These are phyloP conservation scores for Draba incana DNA, from an alignment of 345 rosid species.

Conservation along the genomic window DNA sequence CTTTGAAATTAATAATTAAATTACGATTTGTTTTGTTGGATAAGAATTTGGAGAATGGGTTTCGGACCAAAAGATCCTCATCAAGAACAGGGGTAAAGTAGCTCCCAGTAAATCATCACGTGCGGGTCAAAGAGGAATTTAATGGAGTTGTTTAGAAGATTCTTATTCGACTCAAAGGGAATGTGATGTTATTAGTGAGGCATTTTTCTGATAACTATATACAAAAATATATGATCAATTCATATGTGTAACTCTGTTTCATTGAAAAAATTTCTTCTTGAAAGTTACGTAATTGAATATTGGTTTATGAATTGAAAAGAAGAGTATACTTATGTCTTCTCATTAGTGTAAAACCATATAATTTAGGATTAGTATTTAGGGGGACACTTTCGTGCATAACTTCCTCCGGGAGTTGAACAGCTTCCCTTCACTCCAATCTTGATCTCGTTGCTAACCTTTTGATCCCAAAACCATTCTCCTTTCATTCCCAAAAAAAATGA, in stretches of 20 bases:
- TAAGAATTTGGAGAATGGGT: not conserved
- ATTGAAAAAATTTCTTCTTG: no score
- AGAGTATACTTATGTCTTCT: no score
- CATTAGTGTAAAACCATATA: not conserved
- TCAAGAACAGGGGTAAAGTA: not conserved
- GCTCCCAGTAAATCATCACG: not conserved
- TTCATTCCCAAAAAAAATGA: not conserved
- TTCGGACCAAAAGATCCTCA: conserved; percentile 3
- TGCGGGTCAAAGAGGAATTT: conserved; percentile 2
- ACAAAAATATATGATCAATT: no score
- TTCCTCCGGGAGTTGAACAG: not conserved
- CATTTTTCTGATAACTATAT: conserved; percentile 1
- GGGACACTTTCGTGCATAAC: no score
- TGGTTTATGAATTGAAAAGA: no score
- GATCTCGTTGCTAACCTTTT: conserved; percentile 9
- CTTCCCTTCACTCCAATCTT: not conserved
- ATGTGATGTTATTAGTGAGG: conserved; percentile 11
- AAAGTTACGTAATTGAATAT: no score
- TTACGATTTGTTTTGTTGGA: not conserved
- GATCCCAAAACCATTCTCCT: not conserved
- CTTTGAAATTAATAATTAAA: not conserved
- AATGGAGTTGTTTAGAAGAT: not conserved
- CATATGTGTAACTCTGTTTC: no score
- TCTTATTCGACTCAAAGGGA: not conserved
- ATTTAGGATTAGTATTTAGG: no score